Evolutionary conservation across 768 basidiomycete genomes (phyloP).

Genomic region (Leccinum incarnatum): DNA sequence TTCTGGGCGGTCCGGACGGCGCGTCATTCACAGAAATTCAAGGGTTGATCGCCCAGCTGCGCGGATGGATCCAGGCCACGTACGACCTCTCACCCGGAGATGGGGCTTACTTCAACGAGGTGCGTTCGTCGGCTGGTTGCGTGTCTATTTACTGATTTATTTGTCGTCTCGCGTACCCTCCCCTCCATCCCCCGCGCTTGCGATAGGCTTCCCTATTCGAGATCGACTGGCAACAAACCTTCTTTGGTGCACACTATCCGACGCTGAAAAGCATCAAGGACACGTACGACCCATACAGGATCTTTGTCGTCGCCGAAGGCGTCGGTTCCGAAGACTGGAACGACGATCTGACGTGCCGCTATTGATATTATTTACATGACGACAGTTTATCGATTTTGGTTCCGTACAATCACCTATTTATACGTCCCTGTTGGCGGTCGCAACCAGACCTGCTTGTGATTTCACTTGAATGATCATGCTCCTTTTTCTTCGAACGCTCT

Average conservation of each 20-base stretch:
- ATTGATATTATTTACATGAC: background rate
- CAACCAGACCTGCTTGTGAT: too few relatives aligned
- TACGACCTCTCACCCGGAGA: conserved; percentile 32
- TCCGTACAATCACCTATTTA: too few relatives aligned
- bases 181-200: too few relatives aligned
- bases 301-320: conserved; percentile 45
- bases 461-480: too few relatives aligned
- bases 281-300: conserved; percentile 40
- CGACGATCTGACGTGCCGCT: conserved; percentile 21
- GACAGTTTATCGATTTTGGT: too few relatives aligned
- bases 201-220: conserved; percentile 41
- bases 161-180: too few relatives aligned
- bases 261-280: conserved; percentile 41
- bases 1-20: conserved; percentile 18
- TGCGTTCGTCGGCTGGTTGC: background rate
- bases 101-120: conserved; percentile 52
- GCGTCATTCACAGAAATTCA: conserved; percentile 5
- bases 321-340: conserved; percentile 55
- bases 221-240: conserved; percentile 39
- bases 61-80: conserved; percentile 18
- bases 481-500: too few relatives aligned
- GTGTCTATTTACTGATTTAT: too few relatives aligned
- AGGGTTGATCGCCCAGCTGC: conserved; percentile 2
- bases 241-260: conserved; percentile 46
- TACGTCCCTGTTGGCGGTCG: too few relatives aligned